Percentiles rank a stretch among this genome's conserved stretches.
Conservation (phyloP, 345 rosid genomes). For the Reutealis trisperma region DNA sequence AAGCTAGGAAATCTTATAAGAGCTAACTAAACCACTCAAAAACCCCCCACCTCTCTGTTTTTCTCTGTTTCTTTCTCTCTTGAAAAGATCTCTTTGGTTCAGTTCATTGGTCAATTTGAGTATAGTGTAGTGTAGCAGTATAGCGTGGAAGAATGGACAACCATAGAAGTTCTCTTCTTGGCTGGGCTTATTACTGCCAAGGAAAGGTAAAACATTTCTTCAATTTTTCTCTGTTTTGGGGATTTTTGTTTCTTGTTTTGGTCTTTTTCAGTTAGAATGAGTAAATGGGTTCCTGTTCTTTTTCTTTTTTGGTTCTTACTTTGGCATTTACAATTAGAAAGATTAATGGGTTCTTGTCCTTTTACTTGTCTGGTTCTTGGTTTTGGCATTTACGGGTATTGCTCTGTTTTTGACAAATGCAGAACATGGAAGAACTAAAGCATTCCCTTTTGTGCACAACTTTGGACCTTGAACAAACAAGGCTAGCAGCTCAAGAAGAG, state of each 20-base stretch:
- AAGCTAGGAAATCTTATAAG: constrained; percentile 27
- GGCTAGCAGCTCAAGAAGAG: constrained; percentile 66
- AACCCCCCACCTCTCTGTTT: constrained; percentile 18
- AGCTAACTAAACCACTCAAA: constrained; percentile 31
- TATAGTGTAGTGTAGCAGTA: background rate
- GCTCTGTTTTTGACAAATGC: constrained; percentile 21
- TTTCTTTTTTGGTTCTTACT: background rate
- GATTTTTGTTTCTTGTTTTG: background rate
- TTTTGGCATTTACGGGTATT: constrained; percentile 5
- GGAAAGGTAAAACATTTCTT: constrained; percentile 48
- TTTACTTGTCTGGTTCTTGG: background rate
- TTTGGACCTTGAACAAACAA: constrained; percentile 84
- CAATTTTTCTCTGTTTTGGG: background rate
- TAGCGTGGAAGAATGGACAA: constrained; percentile 51
- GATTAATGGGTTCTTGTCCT: constrained; percentile 3
- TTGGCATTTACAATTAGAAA: background rate
- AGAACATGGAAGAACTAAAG: constrained; percentile 77
- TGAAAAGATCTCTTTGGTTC: background rate
- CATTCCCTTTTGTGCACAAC: constrained; percentile 62
- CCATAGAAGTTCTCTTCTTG: constrained; percentile 53
- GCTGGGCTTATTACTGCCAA: constrained; percentile 60
- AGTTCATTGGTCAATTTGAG: background rate
- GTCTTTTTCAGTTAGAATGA: background rate
- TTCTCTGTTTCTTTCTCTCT: constrained; percentile 5
- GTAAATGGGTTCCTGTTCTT: background rate